Evolutionary conservation across 306 rosid genomes (phyloP), one percentile per base, ranked within the genome.

Genomic region (Quercus bicolor): DNA sequence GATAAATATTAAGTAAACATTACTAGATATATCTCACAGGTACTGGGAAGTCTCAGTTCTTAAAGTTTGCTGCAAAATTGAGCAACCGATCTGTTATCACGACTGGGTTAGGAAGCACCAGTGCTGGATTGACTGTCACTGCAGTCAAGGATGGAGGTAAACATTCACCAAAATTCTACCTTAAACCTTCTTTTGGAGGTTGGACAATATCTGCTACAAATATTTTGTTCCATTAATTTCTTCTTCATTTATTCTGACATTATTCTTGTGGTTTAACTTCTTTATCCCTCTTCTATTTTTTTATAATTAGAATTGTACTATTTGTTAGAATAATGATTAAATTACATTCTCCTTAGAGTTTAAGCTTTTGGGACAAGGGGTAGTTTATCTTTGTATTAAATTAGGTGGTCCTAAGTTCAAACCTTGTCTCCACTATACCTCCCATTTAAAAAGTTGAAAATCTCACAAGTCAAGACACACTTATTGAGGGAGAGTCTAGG

Each of bases 31-130:
- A 40, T 76, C 62, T 80, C 73, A 52, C 80, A 94, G 98, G 97
- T 80, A 91, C 97, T 37, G 98, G 98, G 66, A 94, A 94, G 82
- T 94, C 98, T 74, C 98, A 94, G 82, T 94, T 94, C 81, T 84
- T 94, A 85, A 94, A 94, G 87, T 94, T 92, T 86, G 87, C 98
- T 56, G 97, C 92, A 75, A 94, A 94, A 78, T 86, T 92, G 86
- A 92, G 97, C 89, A 92, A 91, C 80, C 88, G 98, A 53, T 86
- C 98, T 87, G 98, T 94, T 76, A 92, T 94, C 80, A 92, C 97
- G 77, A 94, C 98, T 51, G 98, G 97, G 73, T 84, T 92, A 85
- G 98, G 98, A 85, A 94, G 98, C 90, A 94, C 97, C 16, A 94
- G 98, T 56, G 97, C 97, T 14, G 98, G 98, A 81, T 81, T 94